Evolutionary conservation across 768 basidiomycete species (phyloP).

Genomic region (Rhodosporidiobolus sp.): DNA sequence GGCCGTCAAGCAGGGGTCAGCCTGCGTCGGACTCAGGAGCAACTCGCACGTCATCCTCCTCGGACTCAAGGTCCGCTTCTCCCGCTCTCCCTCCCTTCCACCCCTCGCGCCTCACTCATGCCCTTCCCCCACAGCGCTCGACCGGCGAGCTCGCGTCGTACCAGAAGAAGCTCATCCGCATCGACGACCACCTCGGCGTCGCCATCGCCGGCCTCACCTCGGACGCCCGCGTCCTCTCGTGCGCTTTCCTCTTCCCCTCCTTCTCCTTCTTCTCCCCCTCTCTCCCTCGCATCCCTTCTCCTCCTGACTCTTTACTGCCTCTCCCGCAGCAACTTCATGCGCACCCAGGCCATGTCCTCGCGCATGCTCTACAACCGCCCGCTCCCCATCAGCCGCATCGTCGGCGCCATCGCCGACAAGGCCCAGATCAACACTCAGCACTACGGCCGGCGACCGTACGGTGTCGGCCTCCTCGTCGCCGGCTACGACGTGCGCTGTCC

Average conservation of each 20-base stretch:
- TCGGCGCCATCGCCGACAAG: constrained; percentile 91
- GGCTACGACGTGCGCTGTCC: constrained; percentile 66
- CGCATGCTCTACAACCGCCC: constrained; percentile 94
- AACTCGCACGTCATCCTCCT: constrained; percentile 91
- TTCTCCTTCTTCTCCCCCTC: constrained; percentile 12
- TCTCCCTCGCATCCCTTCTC: background rate
- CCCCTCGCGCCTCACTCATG: background rate
- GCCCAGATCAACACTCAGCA: constrained; percentile 98
- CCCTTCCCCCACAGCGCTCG: constrained; percentile 65
- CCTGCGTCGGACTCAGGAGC: constrained; percentile 92
- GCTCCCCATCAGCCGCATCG: constrained; percentile 88
- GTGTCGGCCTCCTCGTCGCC: constrained; percentile 96
- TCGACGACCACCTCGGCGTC: constrained; percentile 99
- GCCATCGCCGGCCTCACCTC: constrained; percentile 98
- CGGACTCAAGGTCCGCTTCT: constrained; percentile 73
- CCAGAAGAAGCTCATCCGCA: constrained; percentile 99
- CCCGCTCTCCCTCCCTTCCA: background rate
- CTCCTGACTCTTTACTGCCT: background rate
- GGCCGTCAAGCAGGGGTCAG: constrained; percentile 98
- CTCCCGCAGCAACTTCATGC: constrained; percentile 85
- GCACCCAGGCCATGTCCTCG: constrained; percentile 93
- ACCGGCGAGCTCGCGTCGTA: constrained; percentile 98
- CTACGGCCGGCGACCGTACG: constrained; percentile 94
- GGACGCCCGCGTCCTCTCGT: constrained; percentile 96
- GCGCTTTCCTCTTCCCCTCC: constrained; percentile 42